phyloP scores from a whole-genome alignment of 2,329 filamentous ascomycete species.

The Lachnellula occidentalis region DNA sequence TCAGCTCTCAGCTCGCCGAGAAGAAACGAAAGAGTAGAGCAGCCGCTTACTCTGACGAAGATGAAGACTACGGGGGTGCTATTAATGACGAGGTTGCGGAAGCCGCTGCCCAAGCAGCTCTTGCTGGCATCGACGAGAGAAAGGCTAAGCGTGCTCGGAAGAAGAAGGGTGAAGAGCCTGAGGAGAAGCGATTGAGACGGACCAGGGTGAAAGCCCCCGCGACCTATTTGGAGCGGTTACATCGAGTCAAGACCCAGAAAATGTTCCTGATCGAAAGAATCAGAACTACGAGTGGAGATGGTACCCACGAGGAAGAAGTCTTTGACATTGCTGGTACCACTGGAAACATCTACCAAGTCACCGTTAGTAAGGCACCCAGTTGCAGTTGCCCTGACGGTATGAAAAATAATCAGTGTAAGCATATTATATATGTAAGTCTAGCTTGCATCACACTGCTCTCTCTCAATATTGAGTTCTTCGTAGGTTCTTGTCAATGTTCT shows the following conservation, averaged over 20 bases:
- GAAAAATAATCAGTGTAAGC: constrained; percentile 58
- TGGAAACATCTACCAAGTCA: constrained; percentile 57
- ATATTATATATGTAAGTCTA: constrained; percentile 48
- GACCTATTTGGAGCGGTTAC: constrained; percentile 41
- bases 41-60: constrained; percentile 4
- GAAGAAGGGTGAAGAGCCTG: constrained; percentile 13
- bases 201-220: constrained; percentile 40
- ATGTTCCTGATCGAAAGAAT: constrained; percentile 52
- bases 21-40: neutral
- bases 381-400: constrained; percentile 50
- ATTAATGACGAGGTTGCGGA: constrained; percentile 5
- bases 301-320: constrained; percentile 39
- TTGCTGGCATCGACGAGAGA: constrained; percentile 4
- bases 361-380: constrained; percentile 44
- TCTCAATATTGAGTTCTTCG: neutral
- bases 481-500: constrained; percentile 51
- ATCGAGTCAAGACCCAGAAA: constrained; percentile 45
- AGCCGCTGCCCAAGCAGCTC: constrained; percentile 5
- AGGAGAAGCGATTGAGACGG: constrained; percentile 36
- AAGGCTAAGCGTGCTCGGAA: constrained; percentile 15
- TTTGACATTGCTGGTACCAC: constrained; percentile 55
- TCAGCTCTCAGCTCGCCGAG: neutral
- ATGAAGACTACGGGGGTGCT: constrained; percentile 11
- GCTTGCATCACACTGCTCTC: neutral
- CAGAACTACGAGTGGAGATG: constrained; percentile 30